These are phyloP conservation scores for Phytopythium chamaehyphon DNA, from an alignment of 352 stramenopile genomes.

Conservation along the genomic window DNA sequence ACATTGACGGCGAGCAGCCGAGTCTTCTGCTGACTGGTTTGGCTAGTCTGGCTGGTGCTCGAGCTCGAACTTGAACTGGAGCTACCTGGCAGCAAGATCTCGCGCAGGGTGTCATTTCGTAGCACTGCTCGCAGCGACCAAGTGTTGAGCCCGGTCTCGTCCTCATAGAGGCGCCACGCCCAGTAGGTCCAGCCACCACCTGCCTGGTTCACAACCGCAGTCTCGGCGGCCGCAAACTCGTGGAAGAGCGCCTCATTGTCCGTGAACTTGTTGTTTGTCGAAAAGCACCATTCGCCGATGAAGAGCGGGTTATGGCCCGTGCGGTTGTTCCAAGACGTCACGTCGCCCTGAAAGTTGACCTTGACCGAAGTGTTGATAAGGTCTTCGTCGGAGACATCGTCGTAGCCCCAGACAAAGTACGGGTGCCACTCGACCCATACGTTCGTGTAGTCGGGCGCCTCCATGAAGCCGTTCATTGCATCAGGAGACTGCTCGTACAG, in stretches of 20 bases:
- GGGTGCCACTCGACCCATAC: slow-evolving; percentile 83
- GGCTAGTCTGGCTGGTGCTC: slow-evolving; percentile 1
- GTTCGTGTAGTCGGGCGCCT: slow-evolving; percentile 46
- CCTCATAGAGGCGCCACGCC: slow-evolving; percentile 66
- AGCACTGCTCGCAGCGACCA: slow-evolving; percentile 65
- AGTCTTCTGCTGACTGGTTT: slow-evolving; percentile 3
- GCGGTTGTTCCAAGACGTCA: slow-evolving; percentile 10
- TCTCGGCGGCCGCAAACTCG: slow-evolving; percentile 41
- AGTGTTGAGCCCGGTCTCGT: slow-evolving; percentile 50
- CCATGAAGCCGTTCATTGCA: slow-evolving; percentile 53
- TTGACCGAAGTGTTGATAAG: slow-evolving; percentile 7
- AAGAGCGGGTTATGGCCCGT: slow-evolving; percentile 40
- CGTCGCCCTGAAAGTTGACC: slow-evolving; percentile 10
- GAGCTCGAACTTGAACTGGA: slow-evolving; percentile 3
- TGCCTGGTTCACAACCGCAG: slow-evolving; percentile 45
- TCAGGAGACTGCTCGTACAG: slow-evolving; percentile 57
- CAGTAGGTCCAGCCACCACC: slow-evolving; percentile 72
- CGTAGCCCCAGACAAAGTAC: slow-evolving; percentile 81
- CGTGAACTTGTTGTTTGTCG: slow-evolving; percentile 55
- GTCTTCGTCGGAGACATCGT: slow-evolving; percentile 36
- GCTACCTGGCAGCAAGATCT: slow-evolving; percentile 23
- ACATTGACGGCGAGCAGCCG: no score
- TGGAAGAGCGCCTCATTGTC: slow-evolving; percentile 37
- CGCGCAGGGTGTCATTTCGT: slow-evolving; percentile 32
- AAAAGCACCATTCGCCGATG: slow-evolving; percentile 62